Conservation (phyloP, 345 rosid genomes). For the Anacardium occidentale region DNA sequence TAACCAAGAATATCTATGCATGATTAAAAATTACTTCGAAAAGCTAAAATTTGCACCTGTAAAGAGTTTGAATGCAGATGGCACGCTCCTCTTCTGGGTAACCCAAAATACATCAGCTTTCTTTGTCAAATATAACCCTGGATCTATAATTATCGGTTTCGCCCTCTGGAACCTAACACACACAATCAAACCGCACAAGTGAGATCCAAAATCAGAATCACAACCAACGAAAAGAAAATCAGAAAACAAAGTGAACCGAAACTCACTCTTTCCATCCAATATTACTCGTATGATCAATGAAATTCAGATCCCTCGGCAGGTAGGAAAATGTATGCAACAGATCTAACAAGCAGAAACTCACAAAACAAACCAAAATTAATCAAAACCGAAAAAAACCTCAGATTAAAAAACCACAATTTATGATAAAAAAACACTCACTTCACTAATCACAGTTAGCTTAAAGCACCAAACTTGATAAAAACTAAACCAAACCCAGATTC, state of each 20-base stretch:
- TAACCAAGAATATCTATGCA: neutral
- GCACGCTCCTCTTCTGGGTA: conserved; percentile 92
- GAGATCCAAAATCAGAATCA: neutral
- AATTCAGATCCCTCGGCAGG: conserved; percentile 90
- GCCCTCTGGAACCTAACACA: conserved; percentile 81
- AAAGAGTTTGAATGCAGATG: conserved; percentile 94
- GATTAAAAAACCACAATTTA: too few species aligned
- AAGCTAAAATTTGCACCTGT: conserved; percentile 53
- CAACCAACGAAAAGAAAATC: neutral
- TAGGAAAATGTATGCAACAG: conserved; percentile 88
- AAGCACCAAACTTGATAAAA: neutral
- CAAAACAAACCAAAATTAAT: conserved; percentile 3
- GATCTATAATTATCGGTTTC: conserved; percentile 89
- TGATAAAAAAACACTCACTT: too few species aligned
- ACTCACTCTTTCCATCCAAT: conserved; percentile 99
- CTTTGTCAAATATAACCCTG: conserved; percentile 87
- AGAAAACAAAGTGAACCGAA: neutral
- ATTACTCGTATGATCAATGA: conserved; percentile 96
- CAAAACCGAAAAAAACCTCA: neutral
- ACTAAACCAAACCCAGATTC: neutral
- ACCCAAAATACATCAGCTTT: conserved; percentile 96
- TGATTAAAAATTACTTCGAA: neutral
- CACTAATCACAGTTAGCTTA: too few species aligned
- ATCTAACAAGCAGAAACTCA: conserved; percentile 43
- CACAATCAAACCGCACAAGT: neutral